Base-by-base conservation (phyloP, 495 filamentous ascomycete genomes). In the Penicillium manginii region DNA sequence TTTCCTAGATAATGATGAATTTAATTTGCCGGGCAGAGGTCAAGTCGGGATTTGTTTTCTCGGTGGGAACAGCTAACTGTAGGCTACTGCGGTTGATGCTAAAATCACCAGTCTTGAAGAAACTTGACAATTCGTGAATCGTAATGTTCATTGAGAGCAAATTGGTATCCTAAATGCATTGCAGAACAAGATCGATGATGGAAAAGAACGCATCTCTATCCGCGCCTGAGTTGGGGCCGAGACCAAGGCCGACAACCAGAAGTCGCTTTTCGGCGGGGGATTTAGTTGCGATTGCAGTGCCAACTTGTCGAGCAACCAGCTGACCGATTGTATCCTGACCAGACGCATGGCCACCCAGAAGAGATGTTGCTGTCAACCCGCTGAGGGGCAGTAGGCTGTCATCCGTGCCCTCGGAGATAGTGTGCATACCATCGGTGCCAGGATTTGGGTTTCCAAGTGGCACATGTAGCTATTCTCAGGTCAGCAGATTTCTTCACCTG, bases 291-390 rank as follows among this genome's bases (percentile, higher is more conserved):
- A 98, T 83, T 12, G 86, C 84, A 64, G 85, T 93, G 6, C 89
- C 94, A 58, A 97, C 90, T 66, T 97, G 92, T 50, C 89, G 89
- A 37, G 91, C 91, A 68, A 91, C 86, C 4, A 96, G 83, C 75
- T 97, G 94, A 23, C 90, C 93, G 17, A 93, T 65, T 0, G 88
- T 90, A 61, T 97, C 91, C 37, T 93, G 82, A 49, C 90, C 88
- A 56, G 89, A 79, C 17, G 85, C 86, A 29, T 90, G 88, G 12
- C 87, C 92, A n/a, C 94, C 94, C 4, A 98, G 80, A 3, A 98
- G 72, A 0, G 94, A 96, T 45, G 87, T 96, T 2, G 94, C 89
- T 5, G 92, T 97, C 33, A 98, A 77, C 64, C 91, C 87, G 33
- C 84, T 78, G 47, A 93, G 80, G 12, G 94, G 93, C 26, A 97